phyloP scores from a whole-genome alignment of 345 rosid genomes.

The Citrus mangshanensis region DNA sequence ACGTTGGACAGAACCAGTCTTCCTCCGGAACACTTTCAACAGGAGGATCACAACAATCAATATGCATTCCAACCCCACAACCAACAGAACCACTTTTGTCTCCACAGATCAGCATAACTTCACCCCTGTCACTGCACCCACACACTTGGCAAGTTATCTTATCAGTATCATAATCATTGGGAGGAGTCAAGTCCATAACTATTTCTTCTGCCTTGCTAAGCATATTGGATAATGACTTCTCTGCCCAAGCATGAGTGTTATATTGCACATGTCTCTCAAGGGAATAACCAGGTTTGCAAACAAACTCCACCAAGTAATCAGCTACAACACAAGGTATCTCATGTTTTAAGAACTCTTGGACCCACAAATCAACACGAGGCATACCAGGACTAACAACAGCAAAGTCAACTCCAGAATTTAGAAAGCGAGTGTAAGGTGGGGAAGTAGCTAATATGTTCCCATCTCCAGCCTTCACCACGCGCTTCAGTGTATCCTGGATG shows the following conservation, averaged over 20 bases:
- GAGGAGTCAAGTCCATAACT: conserved; percentile 12
- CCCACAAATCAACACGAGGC: conserved; percentile 67
- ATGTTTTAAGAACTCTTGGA: conserved; percentile 76
- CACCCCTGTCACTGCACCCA: conserved; percentile 46
- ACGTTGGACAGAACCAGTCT: conserved; percentile 68
- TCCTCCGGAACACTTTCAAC: conserved; percentile 50
- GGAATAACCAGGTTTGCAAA: conserved; percentile 86
- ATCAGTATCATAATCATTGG: conserved; percentile 4
- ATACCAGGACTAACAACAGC: conserved; percentile 82
- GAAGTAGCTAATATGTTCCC: conserved; percentile 90
- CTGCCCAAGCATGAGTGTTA: conserved; percentile 75
- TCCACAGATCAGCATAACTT: conserved; percentile 71
- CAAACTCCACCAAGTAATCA: conserved; percentile 92
- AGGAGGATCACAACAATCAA: conserved; percentile 71
- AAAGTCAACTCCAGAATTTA: conserved; percentile 65
- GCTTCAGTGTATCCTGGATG: conserved; percentile 88
- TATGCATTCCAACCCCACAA: conserved; percentile 57
- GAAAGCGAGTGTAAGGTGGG: conserved; percentile 87
- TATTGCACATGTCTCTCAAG: conserved; percentile 80
- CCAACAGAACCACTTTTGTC: conserved; percentile 51
- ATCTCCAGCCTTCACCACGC: conserved; percentile 90
- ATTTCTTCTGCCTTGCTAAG: conserved; percentile 41
- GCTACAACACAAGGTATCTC: conserved; percentile 81
- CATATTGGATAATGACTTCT: conserved; percentile 52
- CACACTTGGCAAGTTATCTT: conserved; percentile 50